phyloP scores from a whole-genome alignment of 106 monocot species.

The Posidonia australis region DNA sequence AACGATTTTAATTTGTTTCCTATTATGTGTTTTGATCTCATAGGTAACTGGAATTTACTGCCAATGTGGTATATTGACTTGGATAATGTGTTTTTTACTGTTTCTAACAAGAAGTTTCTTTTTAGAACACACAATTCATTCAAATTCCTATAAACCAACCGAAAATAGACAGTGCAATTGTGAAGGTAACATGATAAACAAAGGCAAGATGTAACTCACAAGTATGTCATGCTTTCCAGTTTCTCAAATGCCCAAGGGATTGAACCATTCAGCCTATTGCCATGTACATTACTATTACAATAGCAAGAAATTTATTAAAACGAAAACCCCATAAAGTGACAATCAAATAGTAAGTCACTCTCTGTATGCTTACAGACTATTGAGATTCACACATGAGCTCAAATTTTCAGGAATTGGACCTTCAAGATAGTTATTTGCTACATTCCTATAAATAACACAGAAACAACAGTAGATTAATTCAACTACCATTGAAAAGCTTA shows the following conservation, averaged over 20 bases:
- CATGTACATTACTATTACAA: slow-evolving; percentile 27
- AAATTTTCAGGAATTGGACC: slow-evolving; percentile 84
- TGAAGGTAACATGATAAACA: background rate
- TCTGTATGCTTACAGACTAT: slow-evolving; percentile 57
- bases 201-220: slow-evolving; percentile 36
- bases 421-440: slow-evolving; percentile 85
- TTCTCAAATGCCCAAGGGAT: slow-evolving; percentile 54
- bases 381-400: slow-evolving; percentile 84
- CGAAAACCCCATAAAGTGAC: background rate
- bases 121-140: too few relatives aligned
- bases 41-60: too few relatives aligned
- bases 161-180: too few relatives aligned
- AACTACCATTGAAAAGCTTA: too few relatives aligned
- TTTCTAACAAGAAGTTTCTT: too few relatives aligned
- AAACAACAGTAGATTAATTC: background rate
- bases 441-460: slow-evolving; percentile 39
- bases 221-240: slow-evolving; percentile 75
- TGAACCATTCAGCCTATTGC: slow-evolving; percentile 53
- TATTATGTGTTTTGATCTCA: too few relatives aligned
- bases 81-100: too few relatives aligned
- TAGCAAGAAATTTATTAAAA: background rate
- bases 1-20: too few relatives aligned
- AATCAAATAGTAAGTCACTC: background rate
- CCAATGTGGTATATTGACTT: too few relatives aligned
- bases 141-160: too few relatives aligned